These are phyloP conservation scores for Pontederia crassipes DNA, from an alignment of 176 grass and related monocot genomes.

Conservation along the genomic window DNA sequence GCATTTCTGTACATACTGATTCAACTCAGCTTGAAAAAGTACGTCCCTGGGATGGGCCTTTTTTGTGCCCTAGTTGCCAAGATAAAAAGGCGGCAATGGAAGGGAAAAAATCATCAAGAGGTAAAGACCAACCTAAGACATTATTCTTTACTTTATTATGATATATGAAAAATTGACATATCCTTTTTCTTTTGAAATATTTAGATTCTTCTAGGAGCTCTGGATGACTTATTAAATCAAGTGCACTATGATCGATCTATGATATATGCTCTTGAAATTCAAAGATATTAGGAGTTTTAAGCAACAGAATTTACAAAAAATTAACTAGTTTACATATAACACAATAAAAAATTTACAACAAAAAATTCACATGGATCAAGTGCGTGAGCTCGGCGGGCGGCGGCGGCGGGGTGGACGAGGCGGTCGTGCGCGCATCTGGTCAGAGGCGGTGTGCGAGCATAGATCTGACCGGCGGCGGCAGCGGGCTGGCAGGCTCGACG, in stretches of 20 bases:
- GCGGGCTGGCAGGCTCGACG: too few relatives aligned
- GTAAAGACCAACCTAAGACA: slow-evolving; percentile 16
- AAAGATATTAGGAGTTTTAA: background rate
- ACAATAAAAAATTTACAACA: too few relatives aligned
- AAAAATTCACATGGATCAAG: too few relatives aligned
- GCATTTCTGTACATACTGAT: slow-evolving; percentile 59
- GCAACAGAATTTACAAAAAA: too few relatives aligned
- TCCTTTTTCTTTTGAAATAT: slow-evolving; percentile 9
- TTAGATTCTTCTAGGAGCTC: slow-evolving; percentile 22
- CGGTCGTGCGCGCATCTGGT: too few relatives aligned
- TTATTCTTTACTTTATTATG: slow-evolving; percentile 11
- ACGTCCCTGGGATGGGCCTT: slow-evolving; percentile 75
- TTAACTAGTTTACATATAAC: too few relatives aligned
- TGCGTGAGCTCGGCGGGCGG: too few relatives aligned
- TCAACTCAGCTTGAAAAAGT: slow-evolving; percentile 47
- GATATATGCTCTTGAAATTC: background rate
- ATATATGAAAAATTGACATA: slow-evolving; percentile 2
- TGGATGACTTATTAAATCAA: background rate
- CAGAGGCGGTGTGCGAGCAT: too few relatives aligned
- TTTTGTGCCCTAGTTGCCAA: slow-evolving; percentile 72
- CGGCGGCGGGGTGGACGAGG: too few relatives aligned
- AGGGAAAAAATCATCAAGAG: slow-evolving; percentile 54
- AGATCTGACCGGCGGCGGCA: too few relatives aligned
- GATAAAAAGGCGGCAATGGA: slow-evolving; percentile 91
- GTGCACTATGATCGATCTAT: slow-evolving; percentile 1